phyloP scores from a whole-genome alignment of 2,329 filamentous ascomycete species.

The Aspergillus pseudoglaucus region DNA sequence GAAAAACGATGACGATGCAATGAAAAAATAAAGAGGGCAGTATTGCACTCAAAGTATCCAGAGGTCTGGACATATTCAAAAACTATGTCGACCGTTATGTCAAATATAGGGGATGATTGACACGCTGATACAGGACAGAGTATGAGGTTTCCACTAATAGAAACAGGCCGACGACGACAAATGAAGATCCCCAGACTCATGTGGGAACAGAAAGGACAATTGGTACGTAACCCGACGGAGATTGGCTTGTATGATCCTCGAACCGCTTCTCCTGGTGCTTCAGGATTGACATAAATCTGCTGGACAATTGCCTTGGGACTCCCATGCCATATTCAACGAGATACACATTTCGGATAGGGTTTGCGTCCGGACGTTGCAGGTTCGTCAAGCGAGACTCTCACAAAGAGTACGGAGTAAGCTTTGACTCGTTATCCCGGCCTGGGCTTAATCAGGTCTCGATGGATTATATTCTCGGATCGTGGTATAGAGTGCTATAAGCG shows the following conservation, averaged over 20 bases:
- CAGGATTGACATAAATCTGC: not conserved
- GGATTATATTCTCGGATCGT: too few relatives aligned
- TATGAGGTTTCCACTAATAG: conserved; percentile 1
- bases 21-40: not conserved
- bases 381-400: too few relatives aligned
- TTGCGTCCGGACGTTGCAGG: too few relatives aligned
- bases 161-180: not conserved
- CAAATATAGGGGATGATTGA: not conserved
- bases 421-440: too few relatives aligned
- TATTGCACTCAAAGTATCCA: not conserved
- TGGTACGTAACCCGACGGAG: not conserved
- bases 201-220: not conserved
- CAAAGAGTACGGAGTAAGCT: too few relatives aligned
- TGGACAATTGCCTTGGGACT: not conserved
- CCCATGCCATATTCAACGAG: too few relatives aligned
- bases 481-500: too few relatives aligned
- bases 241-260: not conserved
- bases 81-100: too few relatives aligned
- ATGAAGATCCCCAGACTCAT: not conserved
- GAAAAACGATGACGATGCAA: not conserved
- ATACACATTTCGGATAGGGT: too few relatives aligned
- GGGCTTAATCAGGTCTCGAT: too few relatives aligned
- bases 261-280: not conserved
- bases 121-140: not conserved
- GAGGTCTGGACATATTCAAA: too few relatives aligned